Base-by-base conservation (phyloP, 768 basidiomycete species). In the Fistulinella prunicolor region DNA sequence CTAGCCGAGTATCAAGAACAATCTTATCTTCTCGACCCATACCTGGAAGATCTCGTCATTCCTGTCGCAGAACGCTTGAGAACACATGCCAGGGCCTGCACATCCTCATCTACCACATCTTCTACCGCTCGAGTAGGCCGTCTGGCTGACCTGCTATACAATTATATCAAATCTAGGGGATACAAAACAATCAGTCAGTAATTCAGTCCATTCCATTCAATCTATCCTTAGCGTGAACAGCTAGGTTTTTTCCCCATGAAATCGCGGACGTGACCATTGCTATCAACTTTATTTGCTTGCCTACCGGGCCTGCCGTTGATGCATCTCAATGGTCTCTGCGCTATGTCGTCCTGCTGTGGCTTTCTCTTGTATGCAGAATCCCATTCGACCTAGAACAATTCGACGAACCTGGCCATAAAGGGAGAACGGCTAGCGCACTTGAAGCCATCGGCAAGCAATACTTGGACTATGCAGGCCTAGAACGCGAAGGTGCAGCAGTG, bases 171-270 rank as follows among this genome's bases (percentile, higher is more conserved):
- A 65, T 89, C 82, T 42, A 78, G 96, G 44, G 94, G 95, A 30
- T 82, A 86, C 67, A 97, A 97, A 72, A 85, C 85, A 1, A 87
- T 95, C 70, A 83, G 95, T 95, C 58, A 73, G 85, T 77, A 19
- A 30, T 51, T 44, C 41, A 55, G 42, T 54, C 43, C 38, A 20
- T 39, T 42, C 7, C 22, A 9, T 17, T 34, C 35, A 23, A 44
- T 28, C 21, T 53, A 49, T 57, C 53, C 48, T 62, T n/a, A 59
- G 46, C 41, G 51, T 54, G 39, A 45, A 17, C 61, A 99, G 95
- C 87, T 53, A 84, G 90, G 53, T 94, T 88, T 67, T 96, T 99
- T 62, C 95, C 95, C 35, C 95, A 97, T 62, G 86, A 92, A 60
- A 78, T 96, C 29, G 73, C 80, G 1, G 91, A 95, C 66, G 75